A percentile compares a stretch with the other conserved stretches of the same genome.
These are phyloP conservation scores for Nicotiana otophora DNA, from an alignment of 257 asterid species.

Conservation along the genomic window DNA sequence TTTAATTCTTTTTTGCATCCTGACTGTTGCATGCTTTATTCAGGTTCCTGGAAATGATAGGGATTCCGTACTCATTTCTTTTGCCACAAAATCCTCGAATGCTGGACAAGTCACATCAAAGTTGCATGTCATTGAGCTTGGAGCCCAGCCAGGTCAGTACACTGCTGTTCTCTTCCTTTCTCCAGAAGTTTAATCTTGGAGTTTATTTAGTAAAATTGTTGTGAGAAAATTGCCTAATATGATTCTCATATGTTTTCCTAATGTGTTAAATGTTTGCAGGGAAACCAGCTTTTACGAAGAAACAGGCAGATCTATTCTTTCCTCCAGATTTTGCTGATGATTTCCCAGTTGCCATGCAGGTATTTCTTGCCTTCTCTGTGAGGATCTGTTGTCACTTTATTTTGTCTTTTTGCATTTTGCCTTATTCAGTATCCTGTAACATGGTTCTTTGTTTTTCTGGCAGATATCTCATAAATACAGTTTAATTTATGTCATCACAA, in stretches of 20 bases:
- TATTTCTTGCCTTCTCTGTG: conserved; percentile 17
- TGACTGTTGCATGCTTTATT: conserved; percentile 12
- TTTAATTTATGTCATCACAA: conserved; percentile 88
- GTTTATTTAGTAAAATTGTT: conserved; percentile 4
- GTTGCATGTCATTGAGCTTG: conserved; percentile 94
- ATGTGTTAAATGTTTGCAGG: conserved; percentile 36
- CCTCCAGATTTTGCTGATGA: conserved; percentile 98
- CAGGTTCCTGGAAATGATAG: conserved; percentile 91
- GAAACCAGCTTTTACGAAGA: conserved; percentile 85
- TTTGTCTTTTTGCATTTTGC: background rate
- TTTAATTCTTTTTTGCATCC: background rate
- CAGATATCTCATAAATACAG: conserved; percentile 94
- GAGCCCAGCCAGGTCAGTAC: conserved; percentile 88
- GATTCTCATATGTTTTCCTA: conserved; percentile 1
- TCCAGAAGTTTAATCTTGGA: background rate
- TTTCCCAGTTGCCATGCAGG: conserved; percentile 99
- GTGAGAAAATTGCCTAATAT: conserved; percentile 1
- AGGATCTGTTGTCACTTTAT: background rate
- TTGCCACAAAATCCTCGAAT: conserved; percentile 76
- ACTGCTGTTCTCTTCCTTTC: background rate
- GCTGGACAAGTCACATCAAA: conserved; percentile 86
- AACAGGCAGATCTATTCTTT: conserved; percentile 97
- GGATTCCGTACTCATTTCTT: conserved; percentile 89
- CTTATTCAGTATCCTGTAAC: conserved; percentile 10
- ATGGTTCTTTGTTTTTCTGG: conserved; percentile 23